phyloP scores from a whole-genome alignment of 345 rosid genomes.

The Populus euphratica region DNA sequence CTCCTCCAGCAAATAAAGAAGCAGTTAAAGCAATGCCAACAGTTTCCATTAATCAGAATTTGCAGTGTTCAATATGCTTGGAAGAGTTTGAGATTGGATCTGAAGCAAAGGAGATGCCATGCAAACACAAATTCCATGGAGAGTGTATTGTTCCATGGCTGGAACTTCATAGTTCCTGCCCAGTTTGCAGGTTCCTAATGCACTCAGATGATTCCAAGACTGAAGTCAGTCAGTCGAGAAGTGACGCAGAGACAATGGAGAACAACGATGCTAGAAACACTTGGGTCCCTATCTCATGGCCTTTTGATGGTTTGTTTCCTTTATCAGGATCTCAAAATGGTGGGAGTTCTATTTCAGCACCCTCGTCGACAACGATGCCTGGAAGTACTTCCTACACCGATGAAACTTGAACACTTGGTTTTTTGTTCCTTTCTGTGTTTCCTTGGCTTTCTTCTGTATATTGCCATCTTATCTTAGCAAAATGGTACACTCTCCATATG shows the following conservation, averaged over 20 bases:
- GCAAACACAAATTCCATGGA: constrained; percentile 57
- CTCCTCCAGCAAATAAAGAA: constrained; percentile 35
- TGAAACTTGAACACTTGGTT: constrained; percentile 14
- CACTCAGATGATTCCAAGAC: constrained; percentile 27
- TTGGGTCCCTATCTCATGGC: constrained; percentile 29
- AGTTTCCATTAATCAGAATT: constrained; percentile 19
- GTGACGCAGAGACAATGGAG: neutral
- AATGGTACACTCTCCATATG: neutral
- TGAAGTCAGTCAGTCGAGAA: constrained; percentile 13
- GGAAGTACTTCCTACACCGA: constrained; percentile 20
- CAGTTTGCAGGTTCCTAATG: constrained; percentile 48
- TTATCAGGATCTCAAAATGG: constrained; percentile 19
- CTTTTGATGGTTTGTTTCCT: constrained; percentile 27
- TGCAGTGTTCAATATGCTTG: constrained; percentile 48
- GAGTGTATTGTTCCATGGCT: constrained; percentile 59
- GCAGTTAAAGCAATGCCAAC: constrained; percentile 42
- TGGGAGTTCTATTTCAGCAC: constrained; percentile 16
- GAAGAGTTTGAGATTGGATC: constrained; percentile 55
- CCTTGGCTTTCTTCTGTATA: neutral
- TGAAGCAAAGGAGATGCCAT: constrained; percentile 61
- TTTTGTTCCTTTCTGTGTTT: neutral
- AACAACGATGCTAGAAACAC: constrained; percentile 2
- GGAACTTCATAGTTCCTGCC: constrained; percentile 57
- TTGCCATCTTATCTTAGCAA: neutral
- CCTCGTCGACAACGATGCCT: constrained; percentile 5